Conservation (phyloP, 2,329 filamentous ascomycete species). For the Stagonosporopsis chrysanthemi region DNA sequence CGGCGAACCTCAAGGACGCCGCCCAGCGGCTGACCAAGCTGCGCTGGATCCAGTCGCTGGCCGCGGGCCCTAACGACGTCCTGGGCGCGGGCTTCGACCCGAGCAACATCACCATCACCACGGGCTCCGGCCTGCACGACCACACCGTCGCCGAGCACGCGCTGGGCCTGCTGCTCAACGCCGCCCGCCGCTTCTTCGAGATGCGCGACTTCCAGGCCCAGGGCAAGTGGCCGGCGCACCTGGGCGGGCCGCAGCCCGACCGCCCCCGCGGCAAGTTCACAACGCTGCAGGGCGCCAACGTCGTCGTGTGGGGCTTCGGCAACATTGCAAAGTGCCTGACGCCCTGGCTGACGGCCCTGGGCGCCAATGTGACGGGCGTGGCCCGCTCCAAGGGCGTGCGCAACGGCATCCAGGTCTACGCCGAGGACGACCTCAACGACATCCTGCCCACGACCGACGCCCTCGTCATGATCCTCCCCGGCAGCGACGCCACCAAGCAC, state of each 20-base stretch:
- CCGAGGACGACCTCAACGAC: slow-evolving; percentile 61
- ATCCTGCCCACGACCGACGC: slow-evolving; percentile 67
- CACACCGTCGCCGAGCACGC: slow-evolving; percentile 71
- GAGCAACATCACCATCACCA: slow-evolving; percentile 61
- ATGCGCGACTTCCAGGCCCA: slow-evolving; percentile 69
- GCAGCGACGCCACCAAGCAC: slow-evolving; percentile 67
- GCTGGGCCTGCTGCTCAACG: slow-evolving; percentile 64
- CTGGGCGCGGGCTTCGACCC: slow-evolving; percentile 67
- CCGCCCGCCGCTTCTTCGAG: slow-evolving; percentile 66
- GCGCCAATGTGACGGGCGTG: slow-evolving; percentile 66
- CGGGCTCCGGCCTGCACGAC: slow-evolving; percentile 70
- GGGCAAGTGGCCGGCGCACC: slow-evolving; percentile 66
- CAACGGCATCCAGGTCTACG: slow-evolving; percentile 64
- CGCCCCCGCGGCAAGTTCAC: slow-evolving; percentile 65
- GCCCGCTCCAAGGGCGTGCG: slow-evolving; percentile 65
- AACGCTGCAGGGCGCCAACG: slow-evolving; percentile 64
- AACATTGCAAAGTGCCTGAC: slow-evolving; percentile 70
- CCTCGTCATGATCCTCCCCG: slow-evolving; percentile 62
- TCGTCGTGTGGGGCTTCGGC: slow-evolving; percentile 71
- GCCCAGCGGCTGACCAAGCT: slow-evolving; percentile 63
- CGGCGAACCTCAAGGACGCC: slow-evolving; percentile 66
- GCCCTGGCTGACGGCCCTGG: slow-evolving; percentile 62
- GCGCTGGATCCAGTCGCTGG: slow-evolving; percentile 71
- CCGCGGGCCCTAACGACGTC: slow-evolving; percentile 71
- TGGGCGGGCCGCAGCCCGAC: slow-evolving; percentile 68